Evolutionary conservation across 2,329 filamentous ascomycete species (phyloP).

Genomic region (Fusarium musae): DNA sequence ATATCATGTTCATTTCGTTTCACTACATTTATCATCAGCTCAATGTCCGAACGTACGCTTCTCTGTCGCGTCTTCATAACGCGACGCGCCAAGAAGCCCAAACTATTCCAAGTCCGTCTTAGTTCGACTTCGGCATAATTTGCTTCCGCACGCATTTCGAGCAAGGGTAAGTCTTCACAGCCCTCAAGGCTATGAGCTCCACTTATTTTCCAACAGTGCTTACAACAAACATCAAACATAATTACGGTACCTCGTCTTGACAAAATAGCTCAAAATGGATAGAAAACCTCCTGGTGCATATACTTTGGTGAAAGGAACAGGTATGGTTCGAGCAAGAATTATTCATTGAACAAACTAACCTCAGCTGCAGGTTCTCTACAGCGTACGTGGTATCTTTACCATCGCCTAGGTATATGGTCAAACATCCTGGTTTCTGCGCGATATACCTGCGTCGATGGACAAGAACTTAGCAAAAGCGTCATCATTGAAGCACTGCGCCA

Average conservation of each 20-base stretch:
- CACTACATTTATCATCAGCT: not conserved
- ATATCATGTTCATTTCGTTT: not conserved
- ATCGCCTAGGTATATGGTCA: constrained; percentile 27
- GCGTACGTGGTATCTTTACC: constrained; percentile 34
- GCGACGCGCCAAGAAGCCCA: rapidly evolving
- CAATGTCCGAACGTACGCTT: not conserved
- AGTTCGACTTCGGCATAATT: not conserved
- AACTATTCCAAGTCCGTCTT: not conserved
- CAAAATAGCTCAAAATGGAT: not conserved
- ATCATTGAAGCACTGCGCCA: not conserved
- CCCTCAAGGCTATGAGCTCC: not conserved
- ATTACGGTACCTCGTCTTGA: not conserved
- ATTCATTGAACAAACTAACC: not conserved
- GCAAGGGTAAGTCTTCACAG: not conserved
- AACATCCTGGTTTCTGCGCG: constrained; percentile 36
- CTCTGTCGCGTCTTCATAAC: not conserved
- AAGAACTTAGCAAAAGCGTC: rapidly evolving
- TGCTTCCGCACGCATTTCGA: not conserved
- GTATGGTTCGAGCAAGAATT: not conserved
- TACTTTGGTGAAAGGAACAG: not conserved
- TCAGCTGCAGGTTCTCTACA: constrained; percentile 6
- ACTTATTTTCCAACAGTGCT: not conserved
- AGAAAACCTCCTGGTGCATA: not conserved
- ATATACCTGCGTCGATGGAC: not conserved
- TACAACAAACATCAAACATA: not conserved